Conservation (phyloP, 306 rosid species). For the Malus sieversii region DNA sequence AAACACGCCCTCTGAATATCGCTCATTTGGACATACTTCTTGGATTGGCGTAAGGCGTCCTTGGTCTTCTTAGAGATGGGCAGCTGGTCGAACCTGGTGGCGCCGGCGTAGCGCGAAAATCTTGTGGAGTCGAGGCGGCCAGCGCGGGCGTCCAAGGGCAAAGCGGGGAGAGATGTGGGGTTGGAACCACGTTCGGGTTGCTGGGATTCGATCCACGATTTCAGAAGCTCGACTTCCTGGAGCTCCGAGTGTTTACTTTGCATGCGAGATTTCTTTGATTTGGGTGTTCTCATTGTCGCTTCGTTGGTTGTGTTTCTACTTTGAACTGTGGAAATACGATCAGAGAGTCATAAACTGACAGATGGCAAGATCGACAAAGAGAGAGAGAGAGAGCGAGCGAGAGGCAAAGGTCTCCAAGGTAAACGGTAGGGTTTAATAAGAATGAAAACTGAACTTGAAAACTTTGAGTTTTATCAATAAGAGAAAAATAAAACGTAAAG, state of each 20-base stretch:
- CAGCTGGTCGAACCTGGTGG: slow-evolving; percentile 43
- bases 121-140: slow-evolving; percentile 31
- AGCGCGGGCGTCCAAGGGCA: slow-evolving; percentile 29
- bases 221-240: slow-evolving; percentile 38
- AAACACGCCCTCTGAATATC: slow-evolving; percentile 80
- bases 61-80: slow-evolving; percentile 59
- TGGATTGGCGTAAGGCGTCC: slow-evolving; percentile 39
- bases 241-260: slow-evolving; percentile 35
- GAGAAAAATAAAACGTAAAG: fast-evolving
- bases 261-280: slow-evolving; percentile 35
- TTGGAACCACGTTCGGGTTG: slow-evolving; percentile 57
- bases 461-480: too few relatives aligned
- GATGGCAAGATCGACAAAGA: too few relatives aligned
- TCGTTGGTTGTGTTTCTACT: too few relatives aligned
- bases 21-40: slow-evolving; percentile 48
- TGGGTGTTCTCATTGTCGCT: slow-evolving; percentile 49
- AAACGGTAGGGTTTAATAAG: too few relatives aligned
- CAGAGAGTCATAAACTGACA: too few relatives aligned
- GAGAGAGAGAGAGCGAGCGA: too few relatives aligned
- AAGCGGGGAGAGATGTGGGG: slow-evolving; percentile 50
- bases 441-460: too few relatives aligned
- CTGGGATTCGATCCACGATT: slow-evolving; percentile 56
- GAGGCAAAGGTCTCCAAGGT: too few relatives aligned
- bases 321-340: too few relatives aligned
- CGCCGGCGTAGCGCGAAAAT: slow-evolving; percentile 67